These are phyloP conservation scores for Dactylellina cionopaga DNA, from an alignment of 2,329 filamentous ascomycete genomes.

Conservation along the genomic window DNA sequence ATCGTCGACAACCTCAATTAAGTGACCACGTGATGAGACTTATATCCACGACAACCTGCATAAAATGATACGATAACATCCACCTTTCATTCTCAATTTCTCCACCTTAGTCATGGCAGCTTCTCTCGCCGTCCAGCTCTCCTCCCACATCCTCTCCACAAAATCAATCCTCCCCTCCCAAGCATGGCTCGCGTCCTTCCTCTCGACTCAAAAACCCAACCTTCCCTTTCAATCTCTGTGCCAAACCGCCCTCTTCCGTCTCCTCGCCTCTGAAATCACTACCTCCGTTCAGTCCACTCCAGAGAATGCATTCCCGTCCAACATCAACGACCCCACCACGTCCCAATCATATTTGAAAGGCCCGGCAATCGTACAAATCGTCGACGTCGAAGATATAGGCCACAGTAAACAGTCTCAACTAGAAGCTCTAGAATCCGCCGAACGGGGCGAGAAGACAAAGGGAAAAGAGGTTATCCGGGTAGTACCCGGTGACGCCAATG, in stretches of 20 bases:
- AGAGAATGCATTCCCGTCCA: slow-evolving; percentile 68
- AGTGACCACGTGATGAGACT: background rate
- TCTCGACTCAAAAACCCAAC: slow-evolving; percentile 46
- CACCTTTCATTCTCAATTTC: background rate
- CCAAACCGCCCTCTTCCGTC: slow-evolving; percentile 67
- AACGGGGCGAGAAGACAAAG: slow-evolving; percentile 76
- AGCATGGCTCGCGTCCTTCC: slow-evolving; percentile 39
- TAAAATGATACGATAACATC: background rate
- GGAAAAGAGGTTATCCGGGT: slow-evolving; percentile 86
- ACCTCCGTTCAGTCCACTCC: slow-evolving; percentile 65
- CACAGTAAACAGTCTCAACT: slow-evolving; percentile 86
- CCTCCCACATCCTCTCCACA: slow-evolving; percentile 37
- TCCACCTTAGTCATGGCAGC: background rate
- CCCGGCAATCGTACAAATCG: slow-evolving; percentile 79
- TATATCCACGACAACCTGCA: background rate
- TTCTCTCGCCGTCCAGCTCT: slow-evolving; percentile 35
- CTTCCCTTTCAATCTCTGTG: slow-evolving; percentile 43
- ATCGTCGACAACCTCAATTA: too few relatives aligned
- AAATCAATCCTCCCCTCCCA: slow-evolving; percentile 47
- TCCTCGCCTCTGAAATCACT: slow-evolving; percentile 81
- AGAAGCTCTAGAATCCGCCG: slow-evolving; percentile 78
- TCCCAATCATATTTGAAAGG: slow-evolving; percentile 69
- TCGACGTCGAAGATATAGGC: slow-evolving; percentile 85
- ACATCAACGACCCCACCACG: slow-evolving; percentile 66
- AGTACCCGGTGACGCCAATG: slow-evolving; percentile 66